Evolutionary conservation across 2,329 filamentous ascomycete genomes (phyloP).

Genomic region (Talaromyces sp.): DNA sequence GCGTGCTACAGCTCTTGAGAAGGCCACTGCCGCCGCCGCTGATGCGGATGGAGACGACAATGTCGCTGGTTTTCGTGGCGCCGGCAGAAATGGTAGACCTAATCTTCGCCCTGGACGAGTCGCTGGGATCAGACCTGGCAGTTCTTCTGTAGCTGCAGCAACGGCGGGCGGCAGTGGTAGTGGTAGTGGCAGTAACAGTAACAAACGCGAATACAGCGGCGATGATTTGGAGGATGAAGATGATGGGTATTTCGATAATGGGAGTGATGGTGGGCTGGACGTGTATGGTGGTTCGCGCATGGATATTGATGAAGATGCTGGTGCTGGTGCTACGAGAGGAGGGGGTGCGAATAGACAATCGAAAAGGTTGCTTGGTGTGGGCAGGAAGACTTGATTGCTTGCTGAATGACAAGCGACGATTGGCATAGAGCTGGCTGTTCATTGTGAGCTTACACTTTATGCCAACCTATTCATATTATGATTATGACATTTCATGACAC

Average conservation of each 20-base stretch:
- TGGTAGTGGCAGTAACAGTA: constrained; percentile 23
- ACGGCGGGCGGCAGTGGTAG: not conserved
- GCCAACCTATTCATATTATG: not conserved
- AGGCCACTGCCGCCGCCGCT: constrained; percentile 44
- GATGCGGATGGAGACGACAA: constrained; percentile 23
- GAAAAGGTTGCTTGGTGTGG: constrained; percentile 34
- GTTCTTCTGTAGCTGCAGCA: not conserved
- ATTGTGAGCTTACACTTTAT: not conserved
- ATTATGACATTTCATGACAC: not conserved
- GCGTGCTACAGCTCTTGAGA: constrained; percentile 49
- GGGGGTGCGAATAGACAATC: constrained; percentile 27
- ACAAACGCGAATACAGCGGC: constrained; percentile 41
- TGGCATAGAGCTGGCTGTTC: not conserved
- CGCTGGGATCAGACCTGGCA: constrained; percentile 14
- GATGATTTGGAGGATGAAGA: constrained; percentile 35
- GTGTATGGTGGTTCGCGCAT: constrained; percentile 27
- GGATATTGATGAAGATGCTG: constrained; percentile 40
- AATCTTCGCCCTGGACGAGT: not conserved
- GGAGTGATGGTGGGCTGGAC: constrained; percentile 28
- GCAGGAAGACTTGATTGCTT: constrained; percentile 29
- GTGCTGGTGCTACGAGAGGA: constrained; percentile 16
- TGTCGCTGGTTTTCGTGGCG: constrained; percentile 1
- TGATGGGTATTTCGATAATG: constrained; percentile 36
- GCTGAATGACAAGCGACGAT: not conserved
- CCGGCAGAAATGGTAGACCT: constrained; percentile 18